phyloP scores from a whole-genome alignment of 768 basidiomycete genomes.

The Leccinum uliginosum region DNA sequence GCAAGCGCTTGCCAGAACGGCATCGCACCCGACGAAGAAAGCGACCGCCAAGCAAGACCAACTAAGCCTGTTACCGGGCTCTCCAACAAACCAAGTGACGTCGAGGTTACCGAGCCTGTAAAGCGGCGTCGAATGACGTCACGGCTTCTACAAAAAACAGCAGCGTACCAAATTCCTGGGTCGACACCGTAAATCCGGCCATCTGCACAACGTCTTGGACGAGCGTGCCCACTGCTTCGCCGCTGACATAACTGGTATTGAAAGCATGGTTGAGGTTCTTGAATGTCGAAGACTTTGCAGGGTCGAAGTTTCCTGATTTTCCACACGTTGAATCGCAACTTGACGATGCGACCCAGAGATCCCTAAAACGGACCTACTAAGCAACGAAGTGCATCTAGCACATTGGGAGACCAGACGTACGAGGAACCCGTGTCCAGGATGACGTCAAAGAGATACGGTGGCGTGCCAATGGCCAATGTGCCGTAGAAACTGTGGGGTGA shows the following conservation, averaged over 20 bases:
- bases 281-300: slow-evolving; percentile 34
- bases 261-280: slow-evolving; percentile 32
- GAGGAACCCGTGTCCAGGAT: slow-evolving; percentile 51
- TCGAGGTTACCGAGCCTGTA: slow-evolving; percentile 27
- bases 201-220: slow-evolving; percentile 65
- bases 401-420: slow-evolving; percentile 15
- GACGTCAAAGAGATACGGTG: slow-evolving; percentile 41
- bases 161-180: slow-evolving; percentile 54
- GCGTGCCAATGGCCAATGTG: slow-evolving; percentile 40
- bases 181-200: slow-evolving; percentile 54
- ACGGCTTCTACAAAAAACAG: not conserved
- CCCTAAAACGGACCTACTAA: slow-evolving; percentile 30
- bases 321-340: slow-evolving; percentile 29
- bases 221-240: slow-evolving; percentile 42
- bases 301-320: slow-evolving; percentile 33
- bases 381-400: not conserved
- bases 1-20: slow-evolving; percentile 69
- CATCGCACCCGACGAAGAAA: slow-evolving; percentile 51
- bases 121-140: slow-evolving; percentile 30
- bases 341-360: slow-evolving; percentile 47
- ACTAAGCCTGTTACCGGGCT: slow-evolving; percentile 63
- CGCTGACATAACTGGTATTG: slow-evolving; percentile 42
- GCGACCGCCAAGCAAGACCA: slow-evolving; percentile 62
- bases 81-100: slow-evolving; percentile 38
- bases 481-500: slow-evolving; percentile 29